Base-by-base conservation (phyloP, 371 early-diverging fungal species). In the Mycotypha africana region DNA sequence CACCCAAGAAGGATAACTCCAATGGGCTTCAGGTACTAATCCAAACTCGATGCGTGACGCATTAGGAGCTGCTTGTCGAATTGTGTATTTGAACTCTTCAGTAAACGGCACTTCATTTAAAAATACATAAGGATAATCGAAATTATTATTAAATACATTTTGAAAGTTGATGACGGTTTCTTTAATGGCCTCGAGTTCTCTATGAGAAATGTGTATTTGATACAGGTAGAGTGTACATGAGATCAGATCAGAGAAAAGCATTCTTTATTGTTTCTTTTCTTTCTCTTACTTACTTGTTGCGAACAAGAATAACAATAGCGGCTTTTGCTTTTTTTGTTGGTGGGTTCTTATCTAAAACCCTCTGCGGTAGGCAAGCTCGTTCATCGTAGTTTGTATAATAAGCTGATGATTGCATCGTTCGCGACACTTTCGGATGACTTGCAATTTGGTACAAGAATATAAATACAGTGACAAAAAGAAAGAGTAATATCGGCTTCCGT, bases 1-100 rank as follows among this genome's bases (percentile, higher is more conserved):
- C 28, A 93, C 77, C 67, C 63, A 78, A 2, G 45, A 4, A 4
- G 93, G 93, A 44, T 78, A 74, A 23, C 79, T 72, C 90, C 92
- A 93, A 34, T 85, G 82, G 33, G 76, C 74, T 22, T 46, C 46
- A 10, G 82, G 82, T 4, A 93, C 69, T 45, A 86, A 74, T 31
- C 84, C 81, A 74, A 86, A 93, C 36, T 80, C 61, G 62, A 78
- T 78, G 5, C 11, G 8, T 4, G 77, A 55, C 1, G 82, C 76
- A n/a, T 60, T 62, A 9, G 80, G 78, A 11, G 72, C 59, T 9
- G 70, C 65, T 25, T 30, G 25, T 42, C 24, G 47, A 56, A 72
- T 62, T 10, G 70, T 62, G 4, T 23, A 23, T 37, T 71, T 71
- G 48, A 75, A 75, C 42, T 69, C 66, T 14, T 65, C 58, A 15